These are phyloP conservation scores for Stagonosporopsis vannaccii DNA, from an alignment of 2,329 filamentous ascomycete species.

Conservation along the genomic window DNA sequence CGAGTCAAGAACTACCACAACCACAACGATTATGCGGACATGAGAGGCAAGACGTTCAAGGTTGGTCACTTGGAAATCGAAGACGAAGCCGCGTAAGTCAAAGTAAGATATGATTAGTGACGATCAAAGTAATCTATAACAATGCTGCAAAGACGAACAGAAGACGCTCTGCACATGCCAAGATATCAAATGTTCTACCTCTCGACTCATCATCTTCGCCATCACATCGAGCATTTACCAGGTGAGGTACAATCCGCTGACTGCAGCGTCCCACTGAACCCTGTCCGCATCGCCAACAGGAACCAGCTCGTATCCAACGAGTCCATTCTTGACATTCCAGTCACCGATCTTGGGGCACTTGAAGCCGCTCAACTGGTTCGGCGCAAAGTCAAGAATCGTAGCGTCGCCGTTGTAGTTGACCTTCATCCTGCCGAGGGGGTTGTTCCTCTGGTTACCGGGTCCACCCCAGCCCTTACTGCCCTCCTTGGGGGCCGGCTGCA, in stretches of 20 bases:
- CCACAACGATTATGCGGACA: conserved; percentile 50
- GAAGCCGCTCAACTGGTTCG: conserved; percentile 11
- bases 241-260: conserved; percentile 18
- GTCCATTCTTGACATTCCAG: conserved; percentile 9
- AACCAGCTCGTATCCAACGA: conserved; percentile 20
- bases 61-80: conserved; percentile 53
- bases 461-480: conserved; percentile 16
- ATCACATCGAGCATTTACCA: not conserved
- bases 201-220: not conserved
- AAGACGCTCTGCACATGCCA: not conserved
- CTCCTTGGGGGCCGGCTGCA: conserved; percentile 13
- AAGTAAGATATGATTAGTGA: not conserved
- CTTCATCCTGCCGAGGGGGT: conserved; percentile 13
- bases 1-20: conserved; percentile 53
- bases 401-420: conserved; percentile 8
- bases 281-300: conserved; percentile 20
- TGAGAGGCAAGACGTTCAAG: conserved; percentile 51
- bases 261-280: conserved; percentile 15
- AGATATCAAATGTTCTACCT: not conserved
- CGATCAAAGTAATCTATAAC: not conserved
- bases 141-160: not conserved
- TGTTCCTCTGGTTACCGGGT: conserved; percentile 23
- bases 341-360: conserved; percentile 15
- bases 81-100: conserved; percentile 43
- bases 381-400: conserved; percentile 1